phyloP scores from a whole-genome alignment of 192 early-diverging fungal genomes.

The Linnemannia schmuckeri region DNA sequence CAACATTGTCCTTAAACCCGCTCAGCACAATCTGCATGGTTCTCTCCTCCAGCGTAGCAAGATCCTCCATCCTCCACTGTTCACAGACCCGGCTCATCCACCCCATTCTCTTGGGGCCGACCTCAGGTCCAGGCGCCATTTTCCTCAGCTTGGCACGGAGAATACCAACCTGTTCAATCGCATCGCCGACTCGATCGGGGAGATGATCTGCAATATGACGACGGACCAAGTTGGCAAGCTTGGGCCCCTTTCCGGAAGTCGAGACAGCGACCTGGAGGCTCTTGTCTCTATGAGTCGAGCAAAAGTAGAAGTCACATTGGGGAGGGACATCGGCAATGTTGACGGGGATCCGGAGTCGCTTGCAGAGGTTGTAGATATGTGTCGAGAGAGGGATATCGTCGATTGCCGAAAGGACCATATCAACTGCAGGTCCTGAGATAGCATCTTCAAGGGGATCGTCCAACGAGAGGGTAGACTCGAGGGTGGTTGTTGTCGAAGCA shows the following conservation, averaged over 20 bases:
- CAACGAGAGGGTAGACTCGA: background rate
- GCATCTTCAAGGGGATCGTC: background rate
- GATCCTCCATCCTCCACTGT: slow-evolving; percentile 82
- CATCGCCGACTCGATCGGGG: slow-evolving; percentile 73
- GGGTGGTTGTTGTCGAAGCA: background rate
- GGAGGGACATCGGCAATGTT: slow-evolving; percentile 94
- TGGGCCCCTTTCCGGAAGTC: slow-evolving; percentile 89
- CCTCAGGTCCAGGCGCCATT: slow-evolving; percentile 72
- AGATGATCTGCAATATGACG: slow-evolving; percentile 71
- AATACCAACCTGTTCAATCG: slow-evolving; percentile 78
- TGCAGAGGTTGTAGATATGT: slow-evolving; percentile 75
- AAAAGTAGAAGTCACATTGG: slow-evolving; percentile 94
- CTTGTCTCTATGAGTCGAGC: slow-evolving; percentile 85
- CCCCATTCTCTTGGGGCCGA: slow-evolving; percentile 81
- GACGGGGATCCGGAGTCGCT: slow-evolving; percentile 81
- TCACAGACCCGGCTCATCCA: slow-evolving; percentile 91
- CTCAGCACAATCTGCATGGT: slow-evolving; percentile 70
- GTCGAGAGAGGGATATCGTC: slow-evolving; percentile 78
- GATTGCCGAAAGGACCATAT: slow-evolving; percentile 81
- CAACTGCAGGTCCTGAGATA: slow-evolving; percentile 54
- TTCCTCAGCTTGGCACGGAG: slow-evolving; percentile 74
- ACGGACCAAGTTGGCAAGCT: slow-evolving; percentile 87
- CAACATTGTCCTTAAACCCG: slow-evolving; percentile 66
- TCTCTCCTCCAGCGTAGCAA: slow-evolving; percentile 75
- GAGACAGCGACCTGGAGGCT: slow-evolving; percentile 92